phyloP scores from a whole-genome alignment of 2,329 filamentous ascomycete genomes.

The Monilinia fructicola region DNA sequence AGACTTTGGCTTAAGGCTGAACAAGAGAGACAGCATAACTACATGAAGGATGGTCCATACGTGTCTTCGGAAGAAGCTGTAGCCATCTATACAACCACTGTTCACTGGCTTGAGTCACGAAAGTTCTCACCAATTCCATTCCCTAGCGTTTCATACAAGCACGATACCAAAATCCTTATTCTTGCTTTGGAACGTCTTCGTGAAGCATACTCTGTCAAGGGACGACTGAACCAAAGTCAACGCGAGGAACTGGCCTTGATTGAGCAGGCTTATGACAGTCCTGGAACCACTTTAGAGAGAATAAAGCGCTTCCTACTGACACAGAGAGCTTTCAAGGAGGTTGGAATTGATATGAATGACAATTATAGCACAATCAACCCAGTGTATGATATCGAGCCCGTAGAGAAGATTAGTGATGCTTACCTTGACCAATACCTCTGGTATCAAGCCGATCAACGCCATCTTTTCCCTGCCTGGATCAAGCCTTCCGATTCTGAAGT shows the following conservation, averaged over 20 bases:
- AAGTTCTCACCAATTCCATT: slow-evolving; percentile 99
- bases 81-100: slow-evolving; percentile 97
- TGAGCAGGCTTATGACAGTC: slow-evolving; percentile 97
- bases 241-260: slow-evolving; percentile 95
- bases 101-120: slow-evolving; percentile 96
- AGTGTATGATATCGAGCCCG: slow-evolving; percentile 97
- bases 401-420: slow-evolving; percentile 98
- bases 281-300: slow-evolving; percentile 88
- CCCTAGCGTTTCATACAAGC: slow-evolving; percentile 98
- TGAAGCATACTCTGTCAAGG: slow-evolving; percentile 97
- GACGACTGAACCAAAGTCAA: slow-evolving; percentile 93
- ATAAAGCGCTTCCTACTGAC: slow-evolving; percentile 98
- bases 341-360: slow-evolving; percentile 99
- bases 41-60: slow-evolving; percentile 98
- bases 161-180: slow-evolving; percentile 98
- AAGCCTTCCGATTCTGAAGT: slow-evolving; percentile 99
- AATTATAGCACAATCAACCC: slow-evolving; percentile 99
- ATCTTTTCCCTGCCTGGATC: slow-evolving; percentile 97
- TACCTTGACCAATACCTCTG: slow-evolving; percentile 98
- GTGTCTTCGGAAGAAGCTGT: slow-evolving; percentile 98
- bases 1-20: slow-evolving; percentile 97
- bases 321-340: slow-evolving; percentile 97
- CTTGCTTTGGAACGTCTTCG: slow-evolving; percentile 88
- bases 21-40: slow-evolving; percentile 97
- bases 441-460: slow-evolving; percentile 97